Evolutionary conservation across 768 basidiomycete species (phyloP), one percentile per base, ranked within the genome.

Genomic region (Trichaptum fuscoviolaceum): DNA sequence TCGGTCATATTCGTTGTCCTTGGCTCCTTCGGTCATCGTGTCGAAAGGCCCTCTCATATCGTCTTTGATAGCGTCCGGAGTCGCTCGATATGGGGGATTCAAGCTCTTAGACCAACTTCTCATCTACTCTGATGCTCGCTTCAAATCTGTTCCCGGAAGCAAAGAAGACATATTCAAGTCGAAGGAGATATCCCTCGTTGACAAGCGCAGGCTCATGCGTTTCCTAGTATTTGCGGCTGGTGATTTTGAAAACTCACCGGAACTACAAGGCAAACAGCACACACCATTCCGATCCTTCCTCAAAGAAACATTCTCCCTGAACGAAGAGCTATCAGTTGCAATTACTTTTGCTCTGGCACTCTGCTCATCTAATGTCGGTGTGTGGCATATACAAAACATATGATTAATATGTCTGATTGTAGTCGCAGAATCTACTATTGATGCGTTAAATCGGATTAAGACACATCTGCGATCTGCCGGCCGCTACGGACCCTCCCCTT

Each of bases 101-200:
- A 87, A 91, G 60, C 82, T 97, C 3, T 79, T 99, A 23, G 92
- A 90, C 68, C 84, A 83, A 25, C 81, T 91, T 20, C 85, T 81
- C 52, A 78, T 93, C 58, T 88, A 87, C 71, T 79, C 85, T 62
- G 67, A 77, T 15, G 77, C 79, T 24, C 69, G 73, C 24, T 73
- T 86, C 64, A 85, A 85, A 70, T 83, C 76, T 63, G 96, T 98
- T 0, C 96, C 96, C 0, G 88, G 89, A 35, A 92, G 87, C 78
- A 98, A 97, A 75, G 95, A 95, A 75, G 91, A 93, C 67, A 84
- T 99, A 2, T 98, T 99, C 84, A 95, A 91, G 79, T 89, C 86
- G 77, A 87, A 87, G 72, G 82, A 81, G 9, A 84, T 98, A 8
- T 82, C 82, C 7, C 81, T 98, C 12, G 74, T 95, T 35, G 93